Evolutionary conservation across 2,329 filamentous ascomycete species (phyloP), one percentile per base, ranked within the genome.

Genomic region (Metarhizium humberi): DNA sequence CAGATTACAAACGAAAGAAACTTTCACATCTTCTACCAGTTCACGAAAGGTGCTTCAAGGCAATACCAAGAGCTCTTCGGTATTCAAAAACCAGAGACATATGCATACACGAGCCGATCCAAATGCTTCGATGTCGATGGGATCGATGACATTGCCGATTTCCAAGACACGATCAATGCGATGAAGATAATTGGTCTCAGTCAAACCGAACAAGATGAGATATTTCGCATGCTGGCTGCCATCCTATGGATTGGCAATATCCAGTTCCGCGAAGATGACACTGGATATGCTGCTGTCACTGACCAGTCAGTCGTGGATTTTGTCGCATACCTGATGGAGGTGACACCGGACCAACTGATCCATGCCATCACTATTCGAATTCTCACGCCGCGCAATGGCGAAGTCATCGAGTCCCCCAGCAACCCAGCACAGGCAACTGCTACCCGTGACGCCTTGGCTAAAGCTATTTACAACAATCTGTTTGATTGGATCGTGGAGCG

Each of bases 1-100:
- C 94, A 97, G 75, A 97, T 97, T 63, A 79, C 76, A 56, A 95
- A 96, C 70, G 94, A 99, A 79, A 85, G 94, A 63, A 97, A 96
- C 74, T 99, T 99, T 72, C 94, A 99, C 74, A 97, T 99, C 66
- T 99, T 99, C 71, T 99, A 99, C 74, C 94, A 99, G 71, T 96
- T 97, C 71, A 90, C 94, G 50, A 99, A 97, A 74, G 91, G 89
- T 4, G 92, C 92, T 10, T 88, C 91, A n/a, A 80, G 87, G 62
- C 83, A 87, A 57, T 95, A 97, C 72, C 81, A 90, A 69, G 85
- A 94, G 65, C 85, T 78, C n/a, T 96, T 90, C 67, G 94, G 94
- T 52, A 78, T 99, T 20, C 92, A 97, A 69, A 87, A 87, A 63
- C 94, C 94, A 29, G 88, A 95, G 66, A 90, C 91, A 38, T 99